Conservation (phyloP, 495 filamentous ascomycete species). For the Penicillium pulvis region DNA sequence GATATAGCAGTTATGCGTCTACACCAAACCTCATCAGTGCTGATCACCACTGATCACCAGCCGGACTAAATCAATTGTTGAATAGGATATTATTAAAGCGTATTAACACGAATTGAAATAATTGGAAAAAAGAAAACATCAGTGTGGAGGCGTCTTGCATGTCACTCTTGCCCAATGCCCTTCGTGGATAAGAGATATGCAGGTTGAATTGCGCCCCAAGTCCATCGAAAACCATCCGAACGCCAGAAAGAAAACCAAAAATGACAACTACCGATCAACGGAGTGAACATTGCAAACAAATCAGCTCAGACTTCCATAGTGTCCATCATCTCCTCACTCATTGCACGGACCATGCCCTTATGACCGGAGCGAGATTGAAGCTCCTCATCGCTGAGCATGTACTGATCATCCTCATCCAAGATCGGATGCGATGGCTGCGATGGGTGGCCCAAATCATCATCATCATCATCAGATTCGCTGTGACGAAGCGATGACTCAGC, state of each 20-base stretch:
- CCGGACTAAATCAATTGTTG: background rate
- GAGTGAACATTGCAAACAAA: slow-evolving; percentile 13
- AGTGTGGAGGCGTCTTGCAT: slow-evolving; percentile 17
- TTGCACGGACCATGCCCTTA: slow-evolving; percentile 60
- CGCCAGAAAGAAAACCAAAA: slow-evolving; percentile 28
- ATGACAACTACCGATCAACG: slow-evolving; percentile 15
- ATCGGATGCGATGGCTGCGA: slow-evolving; percentile 15
- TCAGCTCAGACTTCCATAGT: slow-evolving; percentile 62
- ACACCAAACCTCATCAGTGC: background rate
- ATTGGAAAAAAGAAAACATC: slow-evolving; percentile 9
- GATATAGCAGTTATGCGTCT: background rate
- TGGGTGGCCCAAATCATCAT: slow-evolving; percentile 44
- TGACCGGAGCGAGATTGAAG: slow-evolving; percentile 36
- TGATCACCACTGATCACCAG: background rate
- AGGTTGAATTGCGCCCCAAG: slow-evolving; percentile 35
- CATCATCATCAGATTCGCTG: slow-evolving; percentile 51
- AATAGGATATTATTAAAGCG: slow-evolving; percentile 4
- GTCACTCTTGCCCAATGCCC: slow-evolving; percentile 26
- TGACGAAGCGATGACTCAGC: slow-evolving; percentile 36
- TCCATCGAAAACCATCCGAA: slow-evolving; percentile 23
- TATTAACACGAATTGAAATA: slow-evolving; percentile 4
- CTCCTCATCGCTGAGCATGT: slow-evolving; percentile 49
- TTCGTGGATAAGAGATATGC: slow-evolving; percentile 20
- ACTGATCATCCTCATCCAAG: slow-evolving; percentile 45
- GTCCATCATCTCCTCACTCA: slow-evolving; percentile 74